Evolutionary conservation across 1,284 basidiomycete genomes (phyloP).

Genomic region (Psilocybe mexicana): DNA sequence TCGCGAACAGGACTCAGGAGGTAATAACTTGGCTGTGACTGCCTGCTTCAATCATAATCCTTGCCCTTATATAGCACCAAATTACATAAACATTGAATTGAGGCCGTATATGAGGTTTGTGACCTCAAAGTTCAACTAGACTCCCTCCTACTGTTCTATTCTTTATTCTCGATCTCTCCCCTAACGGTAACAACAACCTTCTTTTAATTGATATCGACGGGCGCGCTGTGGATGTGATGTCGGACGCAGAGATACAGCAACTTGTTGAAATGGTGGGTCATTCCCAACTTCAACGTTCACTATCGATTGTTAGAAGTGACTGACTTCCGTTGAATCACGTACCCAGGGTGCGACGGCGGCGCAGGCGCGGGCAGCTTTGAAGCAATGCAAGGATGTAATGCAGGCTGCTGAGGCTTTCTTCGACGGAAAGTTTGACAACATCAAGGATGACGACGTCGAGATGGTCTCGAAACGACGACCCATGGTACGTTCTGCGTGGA

Average conservation of each 20-base stretch:
- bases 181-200: neutral
- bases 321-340: neutral
- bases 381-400: constrained; percentile 82
- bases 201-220: neutral
- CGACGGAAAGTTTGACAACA: constrained; percentile 76
- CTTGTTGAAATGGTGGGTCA: constrained; percentile 57
- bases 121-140: no score
- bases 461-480: constrained; percentile 23
- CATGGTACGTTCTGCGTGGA: constrained; percentile 5
- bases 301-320: neutral
- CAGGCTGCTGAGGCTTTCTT: constrained; percentile 85
- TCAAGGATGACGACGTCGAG: constrained; percentile 59
- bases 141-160: no score
- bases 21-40: no score
- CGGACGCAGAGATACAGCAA: constrained; percentile 27
- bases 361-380: constrained; percentile 78
- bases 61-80: neutral
- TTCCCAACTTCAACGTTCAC: neutral
- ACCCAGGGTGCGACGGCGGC: constrained; percentile 72
- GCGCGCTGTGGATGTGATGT: constrained; percentile 15
- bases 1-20: no score
- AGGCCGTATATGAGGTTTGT: neutral
- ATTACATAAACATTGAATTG: constrained; percentile 4
- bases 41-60: neutral
- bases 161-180: neutral